Evolutionary conservation across 2,329 filamentous ascomycete genomes (phyloP).

Genomic region (Elsinoe fawcettii): DNA sequence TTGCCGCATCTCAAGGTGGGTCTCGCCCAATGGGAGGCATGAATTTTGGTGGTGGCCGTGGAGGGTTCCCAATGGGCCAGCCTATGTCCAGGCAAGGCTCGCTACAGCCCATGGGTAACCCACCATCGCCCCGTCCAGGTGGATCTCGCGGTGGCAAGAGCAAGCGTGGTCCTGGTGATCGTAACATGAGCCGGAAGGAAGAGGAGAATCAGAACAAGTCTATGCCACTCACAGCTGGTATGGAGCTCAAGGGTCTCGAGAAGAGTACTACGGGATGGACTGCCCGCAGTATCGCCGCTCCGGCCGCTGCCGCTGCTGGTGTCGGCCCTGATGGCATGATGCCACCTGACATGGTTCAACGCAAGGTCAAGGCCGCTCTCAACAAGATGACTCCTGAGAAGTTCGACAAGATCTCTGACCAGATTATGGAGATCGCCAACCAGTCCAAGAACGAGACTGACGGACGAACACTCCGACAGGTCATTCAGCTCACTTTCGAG

Average conservation of each 20-base stretch:
- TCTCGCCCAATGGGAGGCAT: conserved; percentile 33
- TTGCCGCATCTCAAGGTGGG: conserved; percentile 35
- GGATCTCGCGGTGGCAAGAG: conserved; percentile 54
- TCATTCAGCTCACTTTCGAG: conserved; percentile 98
- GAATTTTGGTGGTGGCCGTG: conserved; percentile 49
- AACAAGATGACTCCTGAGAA: conserved; percentile 99
- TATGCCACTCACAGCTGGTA: conserved; percentile 83
- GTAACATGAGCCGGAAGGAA: conserved; percentile 46
- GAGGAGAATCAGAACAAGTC: conserved; percentile 65
- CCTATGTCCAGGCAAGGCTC: conserved; percentile 58
- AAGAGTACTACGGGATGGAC: conserved; percentile 79
- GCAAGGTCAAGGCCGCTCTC: conserved; percentile 94
- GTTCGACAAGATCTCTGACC: conserved; percentile 89
- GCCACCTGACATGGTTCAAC: conserved; percentile 87
- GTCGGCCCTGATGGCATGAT: conserved; percentile 50
- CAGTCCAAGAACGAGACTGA: conserved; percentile 95
- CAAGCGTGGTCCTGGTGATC: conserved; percentile 48
- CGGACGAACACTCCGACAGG: conserved; percentile 87
- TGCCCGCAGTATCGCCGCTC: conserved; percentile 58
- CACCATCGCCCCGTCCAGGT: conserved; percentile 59
- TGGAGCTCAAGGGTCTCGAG: conserved; percentile 72
- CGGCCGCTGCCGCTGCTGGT: conserved; percentile 37
- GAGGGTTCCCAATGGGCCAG: conserved; percentile 55
- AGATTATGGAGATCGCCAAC: conserved; percentile 83
- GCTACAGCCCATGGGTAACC: conserved; percentile 53